Evolutionary conservation across 176 grass and related monocot genomes (phyloP).

Genomic region (Oryza nivara): DNA sequence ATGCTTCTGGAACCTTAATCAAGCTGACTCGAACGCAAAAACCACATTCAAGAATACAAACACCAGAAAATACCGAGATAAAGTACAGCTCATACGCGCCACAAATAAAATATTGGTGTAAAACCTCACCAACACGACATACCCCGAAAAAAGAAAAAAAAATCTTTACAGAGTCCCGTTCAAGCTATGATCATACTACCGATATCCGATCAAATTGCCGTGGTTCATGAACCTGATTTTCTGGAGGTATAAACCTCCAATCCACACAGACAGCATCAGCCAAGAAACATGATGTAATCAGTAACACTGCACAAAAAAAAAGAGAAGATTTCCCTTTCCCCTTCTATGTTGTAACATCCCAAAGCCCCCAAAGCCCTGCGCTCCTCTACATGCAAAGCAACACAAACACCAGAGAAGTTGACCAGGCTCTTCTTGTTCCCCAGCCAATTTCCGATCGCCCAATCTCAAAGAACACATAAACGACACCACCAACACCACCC

Average conservation of each 20-base stretch:
- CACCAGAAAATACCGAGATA: constrained; percentile 20
- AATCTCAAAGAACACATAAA: not conserved
- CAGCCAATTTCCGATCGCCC: not conserved
- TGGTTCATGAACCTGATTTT: not conserved
- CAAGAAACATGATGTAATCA: not conserved
- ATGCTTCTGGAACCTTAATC: not conserved
- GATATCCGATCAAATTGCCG: not conserved
- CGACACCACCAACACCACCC: not conserved
- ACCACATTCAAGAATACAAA: not conserved
- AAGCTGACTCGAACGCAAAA: not conserved
- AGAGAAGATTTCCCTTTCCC: not conserved
- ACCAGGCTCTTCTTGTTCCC: not conserved
- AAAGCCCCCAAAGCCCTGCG: not conserved
- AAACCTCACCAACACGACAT: not conserved
- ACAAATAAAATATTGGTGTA: not conserved
- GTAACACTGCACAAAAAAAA: not conserved
- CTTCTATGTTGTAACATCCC: not conserved
- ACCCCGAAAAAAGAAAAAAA: not conserved
- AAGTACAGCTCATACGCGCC: not conserved
- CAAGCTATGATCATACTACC: not conserved
- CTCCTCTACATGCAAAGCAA: not conserved
- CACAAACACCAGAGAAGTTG: not conserved
- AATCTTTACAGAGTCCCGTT: not conserved
- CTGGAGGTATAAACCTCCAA: not conserved
- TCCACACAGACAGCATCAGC: not conserved